phyloP scores from a whole-genome alignment of 2,329 filamentous ascomycete species.

The Penicillium sp. region DNA sequence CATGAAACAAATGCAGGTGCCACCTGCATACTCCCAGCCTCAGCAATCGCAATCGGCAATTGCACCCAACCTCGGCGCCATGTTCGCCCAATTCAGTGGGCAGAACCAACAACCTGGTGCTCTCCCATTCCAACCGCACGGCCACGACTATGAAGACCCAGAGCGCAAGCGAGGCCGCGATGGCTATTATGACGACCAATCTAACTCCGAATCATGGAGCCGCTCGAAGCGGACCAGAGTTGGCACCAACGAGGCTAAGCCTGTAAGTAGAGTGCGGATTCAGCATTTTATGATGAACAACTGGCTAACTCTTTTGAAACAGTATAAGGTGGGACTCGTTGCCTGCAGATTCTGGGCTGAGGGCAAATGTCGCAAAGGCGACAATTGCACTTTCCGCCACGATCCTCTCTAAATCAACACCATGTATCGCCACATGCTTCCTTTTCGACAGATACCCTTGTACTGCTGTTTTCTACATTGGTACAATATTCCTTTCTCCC shows the following conservation, averaged over 20 bases:
- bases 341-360: slow-evolving; percentile 56
- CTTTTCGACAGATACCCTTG: slow-evolving; percentile 6
- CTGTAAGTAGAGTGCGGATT: slow-evolving; percentile 31
- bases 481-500: background rate
- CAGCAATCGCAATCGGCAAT: slow-evolving; percentile 31
- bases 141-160: slow-evolving; percentile 39
- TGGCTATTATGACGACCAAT: slow-evolving; percentile 33
- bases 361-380: slow-evolving; percentile 55
- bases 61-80: slow-evolving; percentile 36
- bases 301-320: slow-evolving; percentile 1
- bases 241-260: background rate
- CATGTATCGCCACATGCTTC: background rate
- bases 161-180: slow-evolving; percentile 45
- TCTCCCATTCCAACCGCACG: slow-evolving; percentile 15
- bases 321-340: slow-evolving; percentile 47
- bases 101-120: slow-evolving; percentile 25
- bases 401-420: slow-evolving; percentile 27
- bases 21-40: slow-evolving; percentile 25
- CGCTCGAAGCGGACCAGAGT: slow-evolving; percentile 36
- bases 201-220: slow-evolving; percentile 30
- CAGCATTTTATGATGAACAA: background rate
- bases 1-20: slow-evolving; percentile 41
- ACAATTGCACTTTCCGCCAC: slow-evolving; percentile 53
- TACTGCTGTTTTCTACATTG: background rate
- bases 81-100: slow-evolving; percentile 35